Evolutionary conservation across 2,329 filamentous ascomycete genomes (phyloP), one percentile per base, ranked within the genome.

Genomic region (Macrophomina tecta): DNA sequence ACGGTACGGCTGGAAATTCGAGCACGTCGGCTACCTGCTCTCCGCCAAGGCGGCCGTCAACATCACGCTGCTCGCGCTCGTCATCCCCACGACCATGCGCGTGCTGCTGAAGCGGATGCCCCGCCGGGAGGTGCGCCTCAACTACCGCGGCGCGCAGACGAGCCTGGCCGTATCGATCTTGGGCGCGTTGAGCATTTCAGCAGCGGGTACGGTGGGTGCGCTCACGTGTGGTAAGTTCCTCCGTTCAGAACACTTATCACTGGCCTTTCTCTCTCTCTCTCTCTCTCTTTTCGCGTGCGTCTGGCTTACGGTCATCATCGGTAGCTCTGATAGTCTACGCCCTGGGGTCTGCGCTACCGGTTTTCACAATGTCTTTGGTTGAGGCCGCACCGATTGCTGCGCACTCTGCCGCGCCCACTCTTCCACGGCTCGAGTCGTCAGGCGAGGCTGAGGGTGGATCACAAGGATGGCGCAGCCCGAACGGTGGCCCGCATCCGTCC

Each of bases 331-430:
- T 79, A 8, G 65, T 78, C 11, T 79, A 79, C 58, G 77, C 77
- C 9, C 68, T 78, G 8, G 77, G 77, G 11, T 79, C 77, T 9
- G 77, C 77, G 8, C 70, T 79, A 14, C 77, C 77, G 0, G 76
- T 78, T 5, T 79, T 79, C 66, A 77, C 76, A 0, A 77, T 78
- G 73, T 77, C 76, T 6, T 70, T 79, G 5, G 75, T 79, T 34
- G 77, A 78, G 63, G 75, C 74, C 6, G 71, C 72, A 2, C 48
- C 64, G 4, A 67, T 79, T 28, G 73, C 76, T 3, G 61, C 48
- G 4, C 28, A 42, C 11, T 23, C 23, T 12, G 18, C 36, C 12
- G 23, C 11, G 9, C 49, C 45, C 4, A 14, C 5, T n/a, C 12
- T 9, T 28, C 16, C 30, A 18, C 28, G 23, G 12, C 14, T n/a